Conservation (phyloP, 495 filamentous ascomycete genomes). For the Penicillium lagena region DNA sequence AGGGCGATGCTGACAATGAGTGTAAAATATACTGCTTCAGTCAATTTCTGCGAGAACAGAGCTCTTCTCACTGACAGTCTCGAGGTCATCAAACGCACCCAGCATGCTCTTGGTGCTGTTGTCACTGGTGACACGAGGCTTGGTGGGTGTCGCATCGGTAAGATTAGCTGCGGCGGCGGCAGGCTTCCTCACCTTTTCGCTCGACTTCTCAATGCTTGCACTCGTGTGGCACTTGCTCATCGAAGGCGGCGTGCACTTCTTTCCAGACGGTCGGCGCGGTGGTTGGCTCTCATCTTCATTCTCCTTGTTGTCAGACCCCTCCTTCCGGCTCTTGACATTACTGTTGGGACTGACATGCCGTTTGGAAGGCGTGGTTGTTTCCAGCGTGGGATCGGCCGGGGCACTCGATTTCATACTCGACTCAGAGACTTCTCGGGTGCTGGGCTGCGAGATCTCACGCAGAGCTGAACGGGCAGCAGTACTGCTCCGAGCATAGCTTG, state of each 20-base stretch:
- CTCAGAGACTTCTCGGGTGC: conserved; percentile 25
- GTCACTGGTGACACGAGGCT: too few relatives aligned
- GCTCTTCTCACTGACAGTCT: too few relatives aligned
- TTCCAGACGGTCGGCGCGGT: neutral
- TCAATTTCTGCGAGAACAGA: too few relatives aligned
- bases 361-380: conserved; percentile 10
- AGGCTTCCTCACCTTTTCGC: too few relatives aligned
- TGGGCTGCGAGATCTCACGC: conserved; percentile 19
- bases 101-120: too few relatives aligned
- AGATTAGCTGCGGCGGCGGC: too few relatives aligned
- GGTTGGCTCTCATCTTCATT: conserved; percentile 7
- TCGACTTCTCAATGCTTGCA: too few relatives aligned
- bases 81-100: too few relatives aligned
- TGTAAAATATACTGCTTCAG: too few relatives aligned
- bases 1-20: too few relatives aligned
- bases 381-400: neutral
- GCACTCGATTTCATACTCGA: conserved; percentile 21
- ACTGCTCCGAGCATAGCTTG: conserved; percentile 18
- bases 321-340: conserved; percentile 32
- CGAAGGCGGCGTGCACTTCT: neutral
- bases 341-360: conserved; percentile 27
- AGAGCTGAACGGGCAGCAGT: conserved; percentile 11
- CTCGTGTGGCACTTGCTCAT: too few relatives aligned
- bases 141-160: too few relatives aligned
- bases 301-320: conserved; percentile 13